These are phyloP conservation scores for Sarcodon aspratus DNA, from an alignment of 768 basidiomycete species.

Conservation along the genomic window DNA sequence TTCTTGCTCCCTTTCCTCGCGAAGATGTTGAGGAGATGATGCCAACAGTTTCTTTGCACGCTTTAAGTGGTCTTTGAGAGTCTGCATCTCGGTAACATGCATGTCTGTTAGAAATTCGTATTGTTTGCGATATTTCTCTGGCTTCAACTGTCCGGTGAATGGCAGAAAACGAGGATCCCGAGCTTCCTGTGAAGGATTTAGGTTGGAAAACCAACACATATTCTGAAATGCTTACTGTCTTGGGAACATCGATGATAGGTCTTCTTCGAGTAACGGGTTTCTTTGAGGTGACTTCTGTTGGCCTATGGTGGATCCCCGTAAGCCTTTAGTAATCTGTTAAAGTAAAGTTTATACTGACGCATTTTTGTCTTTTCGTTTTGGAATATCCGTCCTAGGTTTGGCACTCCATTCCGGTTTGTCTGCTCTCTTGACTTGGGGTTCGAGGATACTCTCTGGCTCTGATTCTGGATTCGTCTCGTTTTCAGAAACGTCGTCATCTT, in stretches of 20 bases:
- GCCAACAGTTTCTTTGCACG: conserved; percentile 53
- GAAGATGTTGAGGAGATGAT: conserved; percentile 49
- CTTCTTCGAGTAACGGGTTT: conserved; percentile 68
- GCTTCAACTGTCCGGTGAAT: conserved; percentile 56
- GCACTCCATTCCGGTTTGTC: conserved; percentile 26
- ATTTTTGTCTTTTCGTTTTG: conserved; percentile 69
- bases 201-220: neutral
- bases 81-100: conserved; percentile 51
- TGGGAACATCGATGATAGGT: conserved; percentile 54
- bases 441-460: conserved; percentile 8
- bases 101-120: conserved; percentile 68
- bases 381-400: conserved; percentile 31
- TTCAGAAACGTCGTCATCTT: conserved; percentile 9
- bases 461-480: conserved; percentile 7
- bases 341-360: conserved; percentile 48
- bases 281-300: conserved; percentile 76
- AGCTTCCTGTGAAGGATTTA: conserved; percentile 37
- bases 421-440: conserved; percentile 19
- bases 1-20: conserved; percentile 54
- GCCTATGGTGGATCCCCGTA: conserved; percentile 30
- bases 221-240: conserved; percentile 35
- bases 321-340: neutral
- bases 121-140: conserved; percentile 50
- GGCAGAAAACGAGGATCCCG: conserved; percentile 84
- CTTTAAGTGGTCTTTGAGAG: conserved; percentile 54